Percentiles rank a stretch among this genome's conserved stretches.
Conservation (phyloP, 1,284 basidiomycete genomes). For the Vanrija sp. region DNA sequence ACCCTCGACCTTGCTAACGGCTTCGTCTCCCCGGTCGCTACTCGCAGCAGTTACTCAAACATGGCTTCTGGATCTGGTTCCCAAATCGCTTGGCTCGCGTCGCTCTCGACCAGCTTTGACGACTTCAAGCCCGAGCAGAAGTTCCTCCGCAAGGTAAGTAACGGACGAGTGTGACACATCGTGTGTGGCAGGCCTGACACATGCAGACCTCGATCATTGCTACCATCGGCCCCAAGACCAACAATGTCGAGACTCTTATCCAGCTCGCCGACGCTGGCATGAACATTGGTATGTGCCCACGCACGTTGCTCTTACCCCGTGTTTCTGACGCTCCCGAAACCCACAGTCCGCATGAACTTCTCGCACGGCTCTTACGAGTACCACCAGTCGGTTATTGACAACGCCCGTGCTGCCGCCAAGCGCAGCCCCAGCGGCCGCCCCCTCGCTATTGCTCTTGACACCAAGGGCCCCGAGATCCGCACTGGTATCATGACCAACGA, state of each 20-base stretch:
- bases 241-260: conserved; percentile 76
- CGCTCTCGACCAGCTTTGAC: conserved; percentile 67
- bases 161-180: no score
- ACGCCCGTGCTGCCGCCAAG: conserved; percentile 78
- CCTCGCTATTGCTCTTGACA: conserved; percentile 96
- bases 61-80: conserved; percentile 49
- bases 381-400: conserved; percentile 96
- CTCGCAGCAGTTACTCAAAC: not conserved
- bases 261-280: conserved; percentile 83
- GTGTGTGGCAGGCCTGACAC: not conserved
- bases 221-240: conserved; percentile 93
- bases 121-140: conserved; percentile 68
- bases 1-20: conserved; percentile 9
- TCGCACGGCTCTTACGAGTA: conserved; percentile 95
- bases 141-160: conserved; percentile 77
- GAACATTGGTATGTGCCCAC: conserved; percentile 74
- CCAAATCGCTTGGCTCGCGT: conserved; percentile 86
- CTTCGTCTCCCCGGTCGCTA: not conserved
- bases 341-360: conserved; percentile 93
- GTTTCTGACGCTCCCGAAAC: not conserved
- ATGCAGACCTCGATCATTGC: conserved; percentile 91
- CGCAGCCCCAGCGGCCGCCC: conserved; percentile 72
- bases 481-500: conserved; percentile 88
- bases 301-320: not conserved
- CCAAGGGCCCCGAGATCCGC: conserved; percentile 99